A percentile compares a stretch with the other conserved stretches of the same genome.
phyloP scores from a whole-genome alignment of 441 rosid genomes.

The Dalechampia spathulata region DNA sequence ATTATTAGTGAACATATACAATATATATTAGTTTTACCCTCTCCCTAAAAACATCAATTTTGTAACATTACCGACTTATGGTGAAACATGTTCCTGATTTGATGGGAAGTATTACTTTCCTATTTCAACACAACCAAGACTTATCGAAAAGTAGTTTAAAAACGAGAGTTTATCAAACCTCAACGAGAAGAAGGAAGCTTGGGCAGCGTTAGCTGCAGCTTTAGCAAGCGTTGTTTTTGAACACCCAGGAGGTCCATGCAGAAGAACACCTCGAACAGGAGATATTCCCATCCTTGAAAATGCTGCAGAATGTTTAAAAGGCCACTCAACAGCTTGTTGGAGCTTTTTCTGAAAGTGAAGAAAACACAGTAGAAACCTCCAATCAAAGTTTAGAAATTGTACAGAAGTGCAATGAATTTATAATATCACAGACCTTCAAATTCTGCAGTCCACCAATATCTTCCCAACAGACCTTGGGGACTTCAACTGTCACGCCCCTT shows the following conservation, averaged over 20 bases:
- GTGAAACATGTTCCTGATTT: too few relatives aligned
- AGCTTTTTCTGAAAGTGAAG: slow-evolving; percentile 59
- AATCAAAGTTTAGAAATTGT: slow-evolving; percentile 5
- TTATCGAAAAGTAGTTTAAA: too few relatives aligned
- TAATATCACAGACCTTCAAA: slow-evolving; percentile 52
- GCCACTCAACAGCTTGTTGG: slow-evolving; percentile 92
- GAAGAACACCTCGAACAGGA: slow-evolving; percentile 78
- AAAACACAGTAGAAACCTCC: slow-evolving; percentile 3
- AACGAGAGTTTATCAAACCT: slow-evolving; percentile 37
- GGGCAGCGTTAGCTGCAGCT: slow-evolving; percentile 91
- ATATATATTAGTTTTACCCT: background rate
- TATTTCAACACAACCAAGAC: too few relatives aligned
- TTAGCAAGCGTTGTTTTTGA: slow-evolving; percentile 95
- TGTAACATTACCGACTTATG: background rate
- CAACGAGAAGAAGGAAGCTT: slow-evolving; percentile 87
- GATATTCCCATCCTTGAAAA: slow-evolving; percentile 73
- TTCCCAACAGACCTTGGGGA: slow-evolving; percentile 88
- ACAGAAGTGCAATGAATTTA: background rate
- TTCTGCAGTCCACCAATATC: slow-evolving; percentile 79
- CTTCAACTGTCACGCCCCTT: slow-evolving; percentile 83
- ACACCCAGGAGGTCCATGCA: slow-evolving; percentile 98
- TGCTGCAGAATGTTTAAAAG: slow-evolving; percentile 69
- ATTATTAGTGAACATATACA: background rate
- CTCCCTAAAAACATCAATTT: background rate
- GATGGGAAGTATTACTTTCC: too few relatives aligned